Evolutionary conservation across 495 filamentous ascomycete species (phyloP).

Genomic region (Aspergillus nanangensis): DNA sequence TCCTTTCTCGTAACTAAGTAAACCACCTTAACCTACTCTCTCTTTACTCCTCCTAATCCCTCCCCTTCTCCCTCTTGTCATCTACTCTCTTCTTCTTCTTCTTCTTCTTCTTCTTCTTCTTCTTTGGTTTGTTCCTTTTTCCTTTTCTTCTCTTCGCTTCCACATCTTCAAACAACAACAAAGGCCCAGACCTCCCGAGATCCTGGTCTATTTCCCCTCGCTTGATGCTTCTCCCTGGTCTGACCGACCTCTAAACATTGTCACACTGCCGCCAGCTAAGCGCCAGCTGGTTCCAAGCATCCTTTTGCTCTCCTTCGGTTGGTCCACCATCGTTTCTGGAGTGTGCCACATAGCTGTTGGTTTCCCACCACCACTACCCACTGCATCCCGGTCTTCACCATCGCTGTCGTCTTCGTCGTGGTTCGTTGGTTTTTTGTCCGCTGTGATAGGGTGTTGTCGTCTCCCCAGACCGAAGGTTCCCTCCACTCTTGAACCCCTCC

Average conservation of each 20-base stretch:
- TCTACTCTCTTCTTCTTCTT: conserved; percentile 1
- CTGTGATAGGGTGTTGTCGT: no score
- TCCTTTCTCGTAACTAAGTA: no score
- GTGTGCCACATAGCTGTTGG: neutral
- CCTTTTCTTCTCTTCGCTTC: neutral
- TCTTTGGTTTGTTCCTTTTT: neutral
- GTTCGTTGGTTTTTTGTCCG: neutral
- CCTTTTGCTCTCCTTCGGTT: neutral
- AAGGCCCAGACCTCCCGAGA: conserved; percentile 12
- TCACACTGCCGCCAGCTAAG: conserved; percentile 28
- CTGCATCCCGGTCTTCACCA: no score
- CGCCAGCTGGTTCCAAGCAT: conserved; percentile 16
- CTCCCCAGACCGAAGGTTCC: neutral
- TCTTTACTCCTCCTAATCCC: conserved; percentile 9
- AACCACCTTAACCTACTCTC: no score
- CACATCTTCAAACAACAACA: no score
- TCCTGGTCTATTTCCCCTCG: conserved; percentile 22
- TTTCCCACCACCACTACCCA: no score
- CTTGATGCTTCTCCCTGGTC: conserved; percentile 21
- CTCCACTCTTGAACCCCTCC: no score
- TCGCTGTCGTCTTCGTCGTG: neutral
- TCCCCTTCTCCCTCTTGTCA: conserved; percentile 3
- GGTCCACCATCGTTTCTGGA: neutral
- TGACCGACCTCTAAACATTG: conserved; percentile 21
- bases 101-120: conserved; percentile 1